Conservation (phyloP, 768 basidiomycete species). For the Macrolepiota fuliginosa region DNA sequence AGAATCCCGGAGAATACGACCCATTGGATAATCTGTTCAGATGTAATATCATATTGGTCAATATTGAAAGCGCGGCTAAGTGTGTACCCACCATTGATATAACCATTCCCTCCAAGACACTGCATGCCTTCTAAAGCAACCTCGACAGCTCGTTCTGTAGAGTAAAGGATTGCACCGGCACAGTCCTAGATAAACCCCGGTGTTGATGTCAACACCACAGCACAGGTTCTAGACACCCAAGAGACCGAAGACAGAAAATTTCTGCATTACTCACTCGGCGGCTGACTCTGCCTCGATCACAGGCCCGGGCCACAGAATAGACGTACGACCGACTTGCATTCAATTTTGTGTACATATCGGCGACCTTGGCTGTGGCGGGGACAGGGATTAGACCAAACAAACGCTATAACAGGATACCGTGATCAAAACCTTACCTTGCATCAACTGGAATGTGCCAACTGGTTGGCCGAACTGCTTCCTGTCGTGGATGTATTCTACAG, state of each 20-base stretch:
- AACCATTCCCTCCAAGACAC: constrained; percentile 92
- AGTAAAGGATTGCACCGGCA: constrained; percentile 91
- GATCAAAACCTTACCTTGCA: constrained; percentile 69
- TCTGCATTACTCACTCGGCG: constrained; percentile 53
- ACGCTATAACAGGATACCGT: background rate
- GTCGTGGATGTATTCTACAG: constrained; percentile 89
- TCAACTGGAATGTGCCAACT: constrained; percentile 89
- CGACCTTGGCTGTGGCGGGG: constrained; percentile 58
- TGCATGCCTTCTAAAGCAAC: constrained; percentile 92
- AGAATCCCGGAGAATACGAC: constrained; percentile 84
- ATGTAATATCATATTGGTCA: constrained; percentile 7
- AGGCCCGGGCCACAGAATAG: constrained; percentile 89
- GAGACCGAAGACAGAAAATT: background rate
- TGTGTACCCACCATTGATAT: constrained; percentile 74
- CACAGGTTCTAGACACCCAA: constrained; percentile 1
- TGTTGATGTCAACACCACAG: background rate
- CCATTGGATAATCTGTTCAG: constrained; percentile 79
- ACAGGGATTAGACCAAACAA: constrained; percentile 13
- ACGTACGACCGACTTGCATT: constrained; percentile 88
- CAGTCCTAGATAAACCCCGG: constrained; percentile 65
- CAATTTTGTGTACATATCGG: constrained; percentile 94
- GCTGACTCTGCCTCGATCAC: constrained; percentile 77
- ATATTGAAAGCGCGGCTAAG: background rate
- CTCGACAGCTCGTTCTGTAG: constrained; percentile 89
- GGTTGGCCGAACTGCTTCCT: constrained; percentile 88